Conservation (phyloP, 208 protist species). For the Trypanosoma melophagium region DNA sequence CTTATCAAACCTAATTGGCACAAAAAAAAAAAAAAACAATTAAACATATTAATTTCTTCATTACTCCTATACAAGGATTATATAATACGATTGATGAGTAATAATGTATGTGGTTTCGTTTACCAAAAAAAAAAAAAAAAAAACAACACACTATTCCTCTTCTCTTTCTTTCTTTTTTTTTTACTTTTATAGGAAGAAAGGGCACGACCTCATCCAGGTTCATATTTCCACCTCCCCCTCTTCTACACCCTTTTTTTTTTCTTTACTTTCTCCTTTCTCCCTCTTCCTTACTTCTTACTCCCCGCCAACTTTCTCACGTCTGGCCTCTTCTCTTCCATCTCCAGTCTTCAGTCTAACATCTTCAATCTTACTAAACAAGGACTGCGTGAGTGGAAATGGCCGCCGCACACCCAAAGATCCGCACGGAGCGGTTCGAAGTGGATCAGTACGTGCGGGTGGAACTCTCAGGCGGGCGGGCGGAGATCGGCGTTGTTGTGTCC, state of each 20-base stretch:
- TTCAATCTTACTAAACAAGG: neutral
- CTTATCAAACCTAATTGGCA: too few species aligned
- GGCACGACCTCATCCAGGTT: too few species aligned
- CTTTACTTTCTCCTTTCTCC: neutral
- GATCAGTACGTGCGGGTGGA: slow-evolving; percentile 89
- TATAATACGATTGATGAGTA: too few species aligned
- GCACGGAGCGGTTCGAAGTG: slow-evolving; percentile 60
- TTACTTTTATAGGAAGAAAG: neutral
- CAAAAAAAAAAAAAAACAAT: too few species aligned
- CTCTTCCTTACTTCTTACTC: neutral
- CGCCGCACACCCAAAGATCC: slow-evolving; percentile 7
- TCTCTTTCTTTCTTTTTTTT: slow-evolving; percentile 13
- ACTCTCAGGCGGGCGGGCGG: slow-evolving; percentile 51
- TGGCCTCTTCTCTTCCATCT: too few species aligned
- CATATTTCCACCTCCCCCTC: too few species aligned
- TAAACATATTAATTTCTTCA: too few species aligned
- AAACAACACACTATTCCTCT: neutral
- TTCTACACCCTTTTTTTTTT: neutral
- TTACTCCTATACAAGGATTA: too few species aligned
- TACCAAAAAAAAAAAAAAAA: slow-evolving; percentile 1
- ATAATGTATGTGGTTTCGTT: neutral
- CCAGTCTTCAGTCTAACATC: neutral
- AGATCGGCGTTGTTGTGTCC: slow-evolving; percentile 75
- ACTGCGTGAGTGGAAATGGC: slow-evolving; percentile 9
- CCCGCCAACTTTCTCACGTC: neutral